Conservation (phyloP, 2,329 filamentous ascomycete genomes). For the Aspergillus glaucus region DNA sequence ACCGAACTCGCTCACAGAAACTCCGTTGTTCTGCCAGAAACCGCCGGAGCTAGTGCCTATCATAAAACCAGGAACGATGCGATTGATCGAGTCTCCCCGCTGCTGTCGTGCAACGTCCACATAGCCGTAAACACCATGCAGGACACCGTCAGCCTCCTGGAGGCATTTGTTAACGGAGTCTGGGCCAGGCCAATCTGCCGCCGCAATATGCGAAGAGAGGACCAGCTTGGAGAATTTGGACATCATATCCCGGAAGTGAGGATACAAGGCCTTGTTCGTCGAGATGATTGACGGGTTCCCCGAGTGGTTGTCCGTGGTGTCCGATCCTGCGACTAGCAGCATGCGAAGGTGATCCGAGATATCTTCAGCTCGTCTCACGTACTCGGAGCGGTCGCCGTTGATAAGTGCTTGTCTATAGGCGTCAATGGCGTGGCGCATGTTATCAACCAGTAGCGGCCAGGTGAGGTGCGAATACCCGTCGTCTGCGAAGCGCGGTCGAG, state of each 20-base stretch:
- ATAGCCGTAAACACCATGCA: constrained; percentile 90
- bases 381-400: constrained; percentile 76
- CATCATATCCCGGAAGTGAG: constrained; percentile 99
- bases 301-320: constrained; percentile 97
- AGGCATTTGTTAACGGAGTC: constrained; percentile 94
- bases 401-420: constrained; percentile 85
- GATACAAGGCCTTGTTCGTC: constrained; percentile 93
- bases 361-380: constrained; percentile 90
- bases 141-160: constrained; percentile 93
- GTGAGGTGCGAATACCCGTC: constrained; percentile 76
- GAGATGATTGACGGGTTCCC: constrained; percentile 99
- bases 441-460: constrained; percentile 83
- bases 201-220: constrained; percentile 93
- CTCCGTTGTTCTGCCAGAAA: constrained; percentile 71
- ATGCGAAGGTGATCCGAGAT: constrained; percentile 94
- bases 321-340: constrained; percentile 88
- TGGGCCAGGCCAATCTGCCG: constrained; percentile 88
- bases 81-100: constrained; percentile 83
- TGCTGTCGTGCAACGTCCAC: constrained; percentile 93
- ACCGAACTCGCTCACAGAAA: constrained; percentile 58
- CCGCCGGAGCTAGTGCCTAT: constrained; percentile 77
- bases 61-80: constrained; percentile 90
- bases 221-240: constrained; percentile 99
- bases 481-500: constrained; percentile 83
- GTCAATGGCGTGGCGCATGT: constrained; percentile 88